Percentiles rank a stretch among this genome's conserved stretches.
Evolutionary conservation across 1,139 yeast genomes (phyloP).

Genomic region (Pichia sp.): DNA sequence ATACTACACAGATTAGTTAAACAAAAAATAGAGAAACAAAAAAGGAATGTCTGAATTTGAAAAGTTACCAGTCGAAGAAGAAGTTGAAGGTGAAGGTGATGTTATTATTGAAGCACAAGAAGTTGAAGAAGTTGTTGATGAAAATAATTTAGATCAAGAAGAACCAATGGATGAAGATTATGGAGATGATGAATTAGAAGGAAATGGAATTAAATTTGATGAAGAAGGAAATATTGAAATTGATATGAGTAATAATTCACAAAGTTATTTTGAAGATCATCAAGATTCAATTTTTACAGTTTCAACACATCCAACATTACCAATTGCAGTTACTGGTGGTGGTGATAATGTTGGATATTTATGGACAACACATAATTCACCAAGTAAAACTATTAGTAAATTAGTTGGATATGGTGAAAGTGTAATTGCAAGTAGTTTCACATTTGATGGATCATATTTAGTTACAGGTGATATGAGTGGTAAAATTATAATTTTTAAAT

Average conservation of each 20-base stretch:
- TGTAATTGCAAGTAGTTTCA: constrained; percentile 77
- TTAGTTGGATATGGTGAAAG: constrained; percentile 80
- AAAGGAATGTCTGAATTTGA: constrained; percentile 4
- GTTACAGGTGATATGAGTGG: constrained; percentile 96
- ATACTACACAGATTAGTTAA: neutral
- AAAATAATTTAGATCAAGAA: constrained; percentile 22
- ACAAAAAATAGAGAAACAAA: neutral
- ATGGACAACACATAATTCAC: constrained; percentile 87
- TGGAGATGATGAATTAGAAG: constrained; percentile 34
- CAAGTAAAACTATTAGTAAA: constrained; percentile 72
- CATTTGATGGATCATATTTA: constrained; percentile 70
- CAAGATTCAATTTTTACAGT: constrained; percentile 76
- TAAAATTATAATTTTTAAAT: constrained; percentile 63
- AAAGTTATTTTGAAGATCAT: constrained; percentile 83
- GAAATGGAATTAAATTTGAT: constrained; percentile 30
- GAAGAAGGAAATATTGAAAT: constrained; percentile 42
- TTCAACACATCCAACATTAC: constrained; percentile 73
- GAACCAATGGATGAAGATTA: constrained; percentile 34
- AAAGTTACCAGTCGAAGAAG: constrained; percentile 12
- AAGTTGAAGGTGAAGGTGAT: constrained; percentile 33
- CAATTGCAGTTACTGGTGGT: constrained; percentile 65
- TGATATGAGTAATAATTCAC: constrained; percentile 83
- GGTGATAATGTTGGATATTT: constrained; percentile 82
- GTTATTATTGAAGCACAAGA: constrained; percentile 53
- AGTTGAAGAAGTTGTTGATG: constrained; percentile 54